A percentile compares a stretch with the other conserved stretches of the same genome.
These are phyloP conservation scores for Mentha longifolia DNA, from an alignment of 257 asterid genomes.

Conservation along the genomic window DNA sequence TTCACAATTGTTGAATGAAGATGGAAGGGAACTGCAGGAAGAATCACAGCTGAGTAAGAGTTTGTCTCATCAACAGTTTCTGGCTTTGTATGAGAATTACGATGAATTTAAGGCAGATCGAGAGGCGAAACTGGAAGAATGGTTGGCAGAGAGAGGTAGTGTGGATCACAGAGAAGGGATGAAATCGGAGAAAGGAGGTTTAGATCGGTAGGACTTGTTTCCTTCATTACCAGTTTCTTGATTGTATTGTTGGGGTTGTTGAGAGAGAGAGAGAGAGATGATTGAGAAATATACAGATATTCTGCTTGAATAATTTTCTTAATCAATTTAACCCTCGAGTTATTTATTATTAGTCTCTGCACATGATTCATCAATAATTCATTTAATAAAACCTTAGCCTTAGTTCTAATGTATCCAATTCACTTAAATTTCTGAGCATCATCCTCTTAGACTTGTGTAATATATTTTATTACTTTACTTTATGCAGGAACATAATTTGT, in stretches of 20 bases:
- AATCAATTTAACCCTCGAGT: background rate
- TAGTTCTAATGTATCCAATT: too few species aligned
- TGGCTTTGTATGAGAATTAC: slow-evolving; percentile 51
- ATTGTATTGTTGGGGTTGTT: background rate
- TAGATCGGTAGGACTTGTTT: slow-evolving; percentile 18
- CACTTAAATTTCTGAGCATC: too few species aligned
- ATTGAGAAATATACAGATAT: background rate
- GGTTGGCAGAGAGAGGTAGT: slow-evolving; percentile 61
- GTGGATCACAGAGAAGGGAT: slow-evolving; percentile 12
- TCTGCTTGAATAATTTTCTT: slow-evolving; percentile 14
- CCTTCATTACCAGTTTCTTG: slow-evolving; percentile 17
- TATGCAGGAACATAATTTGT: too few species aligned
- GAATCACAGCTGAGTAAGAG: slow-evolving; percentile 49
- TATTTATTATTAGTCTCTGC: background rate
- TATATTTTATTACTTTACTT: too few species aligned
- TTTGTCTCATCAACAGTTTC: slow-evolving; percentile 45
- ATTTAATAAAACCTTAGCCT: too few species aligned
- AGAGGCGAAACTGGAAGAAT: slow-evolving; percentile 81
- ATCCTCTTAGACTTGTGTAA: too few species aligned
- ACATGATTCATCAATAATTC: background rate
- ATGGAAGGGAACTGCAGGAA: slow-evolving; percentile 51
- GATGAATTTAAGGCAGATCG: slow-evolving; percentile 79
- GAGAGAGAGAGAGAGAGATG: background rate
- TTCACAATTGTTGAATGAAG: slow-evolving; percentile 46
- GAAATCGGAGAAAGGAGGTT: slow-evolving; percentile 22